Percentiles rank a stretch among this genome's conserved stretches.
Conservation (phyloP, 352 stramenopile genomes). For the Phytophthora crassamura region DNA sequence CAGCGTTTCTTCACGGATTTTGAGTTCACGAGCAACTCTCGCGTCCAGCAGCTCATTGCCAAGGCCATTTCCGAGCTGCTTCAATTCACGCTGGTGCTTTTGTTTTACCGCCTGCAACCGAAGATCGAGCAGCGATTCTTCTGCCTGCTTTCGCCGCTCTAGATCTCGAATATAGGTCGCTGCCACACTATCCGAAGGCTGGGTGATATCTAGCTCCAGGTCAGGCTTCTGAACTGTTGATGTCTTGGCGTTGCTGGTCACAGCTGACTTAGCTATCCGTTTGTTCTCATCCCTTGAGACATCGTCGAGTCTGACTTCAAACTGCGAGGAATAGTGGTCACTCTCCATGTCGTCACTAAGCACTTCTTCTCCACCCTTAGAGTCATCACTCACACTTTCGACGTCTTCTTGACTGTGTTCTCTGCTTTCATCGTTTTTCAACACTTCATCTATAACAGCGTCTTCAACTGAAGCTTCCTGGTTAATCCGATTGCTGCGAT, state of each 20-base stretch:
- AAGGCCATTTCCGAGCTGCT: constrained; percentile 27
- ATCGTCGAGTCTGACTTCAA: constrained; percentile 5
- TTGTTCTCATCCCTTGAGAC: not conserved
- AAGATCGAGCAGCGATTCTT: constrained; percentile 57
- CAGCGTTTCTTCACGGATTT: constrained; percentile 41
- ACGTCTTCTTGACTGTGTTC: constrained; percentile 2
- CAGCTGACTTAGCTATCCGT: not conserved
- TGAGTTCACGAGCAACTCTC: constrained; percentile 18
- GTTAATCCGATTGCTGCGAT: not conserved
- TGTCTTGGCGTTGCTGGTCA: not conserved
- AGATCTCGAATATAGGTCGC: constrained; percentile 51
- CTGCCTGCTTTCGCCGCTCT: constrained; percentile 55
- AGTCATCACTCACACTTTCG: not conserved
- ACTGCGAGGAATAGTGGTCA: constrained; percentile 22
- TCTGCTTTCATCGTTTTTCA: not conserved
- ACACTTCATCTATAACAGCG: constrained; percentile 3
- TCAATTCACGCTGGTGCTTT: constrained; percentile 44
- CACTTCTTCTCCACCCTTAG: not conserved
- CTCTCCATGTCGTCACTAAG: not conserved
- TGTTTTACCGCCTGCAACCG: constrained; percentile 50
- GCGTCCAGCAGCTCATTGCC: not conserved
- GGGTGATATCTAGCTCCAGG: not conserved
- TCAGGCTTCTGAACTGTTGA: not conserved
- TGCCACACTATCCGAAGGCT: constrained; percentile 15
- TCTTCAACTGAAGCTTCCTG: constrained; percentile 8